Base-by-base conservation (phyloP, 768 basidiomycete species). In the Mycena albidolilacea region DNA sequence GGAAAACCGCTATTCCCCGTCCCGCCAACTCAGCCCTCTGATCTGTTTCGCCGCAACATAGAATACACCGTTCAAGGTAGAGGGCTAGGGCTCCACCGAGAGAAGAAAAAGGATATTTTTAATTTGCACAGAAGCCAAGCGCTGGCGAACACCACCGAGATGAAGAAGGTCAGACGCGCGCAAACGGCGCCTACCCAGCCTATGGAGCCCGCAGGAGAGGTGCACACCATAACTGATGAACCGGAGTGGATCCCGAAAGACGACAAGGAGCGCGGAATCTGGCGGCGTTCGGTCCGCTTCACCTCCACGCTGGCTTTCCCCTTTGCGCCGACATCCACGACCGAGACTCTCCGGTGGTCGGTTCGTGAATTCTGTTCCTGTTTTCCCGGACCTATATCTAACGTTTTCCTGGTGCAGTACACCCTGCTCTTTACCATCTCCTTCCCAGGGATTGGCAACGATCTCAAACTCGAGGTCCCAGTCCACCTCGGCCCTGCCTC, bases 241-340 rank as follows among this genome's bases (percentile, higher is more conserved):
- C 65, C 71, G 21, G 59, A 67, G 59, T 72, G 71, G 71, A 30
- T 72, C 12, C 65, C 71, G 14, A 38, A 67, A 43, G 65, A 64
- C 62, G 43, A 62, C 8, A 57, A 70, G 38, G 52, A 19, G 7
- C 70, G 67, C 38, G 74, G 74, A 2, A 30, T 75, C 43, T 75
- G 74, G 74, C 66, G 69, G 30, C 67, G 74, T 5, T n/a, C 63
- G 3, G 68, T 70, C 14, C 67, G 39, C 12, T 72, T 72, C 44
- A 37, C 66, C 0, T 66, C 74, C 1, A 69, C 71, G 30, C 14
- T 75, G 5, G n/a, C 67, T 0, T 63, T 75, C 0, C 71, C 74
- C 19, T 75, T 66, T 39, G 67, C 74, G 43, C 74, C 74, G 38
- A 69, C 70, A 10, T 67, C 39, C 46, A 52, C 9, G 7, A 72